Conservation (phyloP, 257 asterid species). For the Datura wrightii region DNA sequence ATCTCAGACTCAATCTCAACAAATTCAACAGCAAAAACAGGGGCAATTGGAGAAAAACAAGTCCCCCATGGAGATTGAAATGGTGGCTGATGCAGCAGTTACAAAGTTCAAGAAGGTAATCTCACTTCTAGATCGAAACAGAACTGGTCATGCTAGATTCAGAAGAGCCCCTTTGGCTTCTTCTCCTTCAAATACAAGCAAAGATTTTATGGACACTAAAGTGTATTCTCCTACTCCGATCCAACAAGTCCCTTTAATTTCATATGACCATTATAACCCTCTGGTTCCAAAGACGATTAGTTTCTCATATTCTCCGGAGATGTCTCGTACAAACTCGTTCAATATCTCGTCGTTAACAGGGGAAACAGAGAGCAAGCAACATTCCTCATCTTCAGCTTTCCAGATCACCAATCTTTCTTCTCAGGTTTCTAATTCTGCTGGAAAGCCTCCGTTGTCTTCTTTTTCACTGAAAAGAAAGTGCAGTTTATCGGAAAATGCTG, state of each 20-base stretch:
- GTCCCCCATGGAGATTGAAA: slow-evolving; percentile 30
- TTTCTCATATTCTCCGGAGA: slow-evolving; percentile 60
- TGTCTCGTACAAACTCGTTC: slow-evolving; percentile 60
- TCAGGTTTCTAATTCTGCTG: slow-evolving; percentile 59
- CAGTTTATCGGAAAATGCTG: slow-evolving; percentile 62
- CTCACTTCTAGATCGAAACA: slow-evolving; percentile 64
- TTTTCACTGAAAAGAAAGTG: slow-evolving; percentile 75
- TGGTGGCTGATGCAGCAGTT: slow-evolving; percentile 71
- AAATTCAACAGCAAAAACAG: slow-evolving; percentile 35
- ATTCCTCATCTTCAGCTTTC: slow-evolving; percentile 54
- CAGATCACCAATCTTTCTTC: slow-evolving; percentile 54
- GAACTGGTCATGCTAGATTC: slow-evolving; percentile 96
- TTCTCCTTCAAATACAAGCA: not conserved
- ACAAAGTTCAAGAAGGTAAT: slow-evolving; percentile 63
- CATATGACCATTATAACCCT: slow-evolving; percentile 17
- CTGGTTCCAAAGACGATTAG: slow-evolving; percentile 58
- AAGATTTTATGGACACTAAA: slow-evolving; percentile 34
- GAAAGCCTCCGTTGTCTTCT: slow-evolving; percentile 80
- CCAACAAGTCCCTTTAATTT: slow-evolving; percentile 62
- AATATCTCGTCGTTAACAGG: slow-evolving; percentile 61
- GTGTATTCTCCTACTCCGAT: slow-evolving; percentile 89
- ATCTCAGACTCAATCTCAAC: slow-evolving; percentile 40
- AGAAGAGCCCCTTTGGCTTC: slow-evolving; percentile 61
- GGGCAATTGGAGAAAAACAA: slow-evolving; percentile 27
- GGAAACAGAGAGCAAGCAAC: slow-evolving; percentile 50